These are phyloP conservation scores for Claviceps pazoutovae DNA, from an alignment of 2,329 filamentous ascomycete species.

Conservation along the genomic window DNA sequence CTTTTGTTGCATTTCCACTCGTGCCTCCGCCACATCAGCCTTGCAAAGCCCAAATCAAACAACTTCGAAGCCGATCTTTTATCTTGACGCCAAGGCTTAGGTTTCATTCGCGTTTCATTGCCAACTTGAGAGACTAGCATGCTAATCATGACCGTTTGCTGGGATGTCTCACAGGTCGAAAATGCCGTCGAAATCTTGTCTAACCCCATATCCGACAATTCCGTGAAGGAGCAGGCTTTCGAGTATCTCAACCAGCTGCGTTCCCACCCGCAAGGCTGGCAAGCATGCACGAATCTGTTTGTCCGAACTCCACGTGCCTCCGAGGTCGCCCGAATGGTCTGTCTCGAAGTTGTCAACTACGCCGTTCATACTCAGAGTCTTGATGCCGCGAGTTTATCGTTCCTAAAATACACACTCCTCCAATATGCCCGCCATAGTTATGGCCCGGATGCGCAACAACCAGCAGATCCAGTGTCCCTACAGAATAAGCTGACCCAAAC, in stretches of 20 bases:
- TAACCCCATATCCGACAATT: constrained; percentile 62
- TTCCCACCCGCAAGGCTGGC: constrained; percentile 74
- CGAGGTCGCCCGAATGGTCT: constrained; percentile 78
- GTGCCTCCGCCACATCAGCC: too few relatives aligned
- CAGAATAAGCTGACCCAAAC: constrained; percentile 98
- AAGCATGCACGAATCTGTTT: constrained; percentile 77
- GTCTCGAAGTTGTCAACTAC: constrained; percentile 86
- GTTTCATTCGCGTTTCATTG: neutral
- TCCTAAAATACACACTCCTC: constrained; percentile 70
- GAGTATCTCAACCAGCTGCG: constrained; percentile 69
- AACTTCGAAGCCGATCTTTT: too few relatives aligned
- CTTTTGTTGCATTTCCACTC: neutral
- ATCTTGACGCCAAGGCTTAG: neutral
- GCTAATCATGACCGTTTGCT: constrained; percentile 1
- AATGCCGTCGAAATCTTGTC: constrained; percentile 92
- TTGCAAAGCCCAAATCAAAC: neutral
- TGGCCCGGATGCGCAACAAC: constrained; percentile 40
- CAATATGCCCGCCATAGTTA: constrained; percentile 70
- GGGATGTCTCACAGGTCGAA: constrained; percentile 52
- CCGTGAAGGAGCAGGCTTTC: constrained; percentile 69
- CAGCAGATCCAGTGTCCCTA: constrained; percentile 58
- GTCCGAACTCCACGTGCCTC: constrained; percentile 59
- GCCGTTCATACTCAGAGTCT: constrained; percentile 70
- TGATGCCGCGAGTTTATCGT: constrained; percentile 55
- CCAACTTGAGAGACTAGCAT: neutral